phyloP scores from a whole-genome alignment of 1,284 basidiomycete genomes.

The Irpex sp. region DNA sequence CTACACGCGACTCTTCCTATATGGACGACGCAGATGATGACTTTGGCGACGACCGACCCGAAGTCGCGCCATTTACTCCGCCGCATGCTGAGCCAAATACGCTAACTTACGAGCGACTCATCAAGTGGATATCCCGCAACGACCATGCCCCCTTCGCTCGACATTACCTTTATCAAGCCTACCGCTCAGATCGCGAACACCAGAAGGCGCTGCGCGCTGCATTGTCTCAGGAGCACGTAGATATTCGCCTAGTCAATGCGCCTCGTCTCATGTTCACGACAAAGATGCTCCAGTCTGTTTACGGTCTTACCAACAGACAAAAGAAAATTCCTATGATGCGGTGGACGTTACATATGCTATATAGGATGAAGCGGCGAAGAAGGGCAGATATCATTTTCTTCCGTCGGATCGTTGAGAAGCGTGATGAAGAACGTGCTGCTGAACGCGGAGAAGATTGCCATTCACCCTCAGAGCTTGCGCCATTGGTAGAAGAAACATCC shows the following conservation, averaged over 20 bases:
- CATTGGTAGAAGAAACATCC: not conserved
- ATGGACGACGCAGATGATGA: slow-evolving; percentile 70
- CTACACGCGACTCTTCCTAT: slow-evolving; percentile 46
- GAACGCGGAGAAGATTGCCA: not conserved
- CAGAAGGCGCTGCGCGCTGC: slow-evolving; percentile 4
- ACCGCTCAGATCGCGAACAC: slow-evolving; percentile 42
- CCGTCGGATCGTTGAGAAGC: not conserved
- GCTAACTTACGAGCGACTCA: slow-evolving; percentile 58
- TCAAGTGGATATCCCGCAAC: slow-evolving; percentile 50
- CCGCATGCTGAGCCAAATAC: slow-evolving; percentile 65
- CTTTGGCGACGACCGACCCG: slow-evolving; percentile 36
- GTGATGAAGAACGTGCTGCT: not conserved
- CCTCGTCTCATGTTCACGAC: slow-evolving; percentile 53
- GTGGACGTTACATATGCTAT: slow-evolving; percentile 39
- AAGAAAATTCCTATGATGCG: slow-evolving; percentile 54
- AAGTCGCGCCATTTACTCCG: slow-evolving; percentile 27
- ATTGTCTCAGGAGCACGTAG: not conserved
- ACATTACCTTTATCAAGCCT: slow-evolving; percentile 67
- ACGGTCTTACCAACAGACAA: slow-evolving; percentile 52
- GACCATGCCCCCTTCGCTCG: slow-evolving; percentile 52
- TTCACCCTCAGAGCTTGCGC: not conserved
- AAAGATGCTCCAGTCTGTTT: slow-evolving; percentile 49
- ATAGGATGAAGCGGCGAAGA: not conserved
- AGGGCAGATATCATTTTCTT: not conserved
- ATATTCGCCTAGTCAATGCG: not conserved